Base-by-base conservation (phyloP, 768 basidiomycete species). In the Calvatia gigantea region DNA sequence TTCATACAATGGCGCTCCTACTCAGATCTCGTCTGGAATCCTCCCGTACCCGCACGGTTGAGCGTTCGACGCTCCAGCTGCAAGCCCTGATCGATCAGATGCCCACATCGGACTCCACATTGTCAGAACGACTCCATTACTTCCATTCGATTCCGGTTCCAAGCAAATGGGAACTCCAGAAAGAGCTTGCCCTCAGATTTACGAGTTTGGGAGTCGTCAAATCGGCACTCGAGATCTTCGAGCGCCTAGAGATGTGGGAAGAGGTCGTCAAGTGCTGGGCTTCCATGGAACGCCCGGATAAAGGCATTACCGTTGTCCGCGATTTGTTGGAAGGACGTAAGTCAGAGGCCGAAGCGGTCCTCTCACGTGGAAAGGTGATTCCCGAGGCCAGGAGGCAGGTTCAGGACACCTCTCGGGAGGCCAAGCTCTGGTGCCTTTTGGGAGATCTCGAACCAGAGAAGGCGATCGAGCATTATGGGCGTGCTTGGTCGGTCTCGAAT, bases 241-340 rank as follows among this genome's bases (percentile, higher is more conserved):
- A 93, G 71, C 81, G 91, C 32, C 75, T 98, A 58, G 94, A 98
- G 73, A 94, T 98, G 94, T 99, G 95, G 95, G 97, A 97, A 72
- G 92, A 98, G 60, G 94, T 91, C 6, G 93, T 94, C 39, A 78
- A 81, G 59, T 98, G 96, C 70, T 91, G 89, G 77, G 85, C 86
- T 57, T 75, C 85, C 15, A 78, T 95, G 72, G 94, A 96, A 60
- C 75, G 82, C 60, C 81, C 80, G 8, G 91, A 92, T 51, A 85
- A 83, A 65, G 97, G 87, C 4, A 78, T 93, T 57, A 68, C 74
- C 2, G 83, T 99, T 67, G 92, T 98, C 35, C 81, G 81, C 21
- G 94, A 96, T 66, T 73, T 99, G 8, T 73, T 98, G 25, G 87
- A 87, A 58, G 96, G 94, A 0, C 75, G 77, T 32, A 94, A 88